Base-by-base conservation (phyloP, 2,329 filamentous ascomycete species). In the Lasiodiplodia theobromae region DNA sequence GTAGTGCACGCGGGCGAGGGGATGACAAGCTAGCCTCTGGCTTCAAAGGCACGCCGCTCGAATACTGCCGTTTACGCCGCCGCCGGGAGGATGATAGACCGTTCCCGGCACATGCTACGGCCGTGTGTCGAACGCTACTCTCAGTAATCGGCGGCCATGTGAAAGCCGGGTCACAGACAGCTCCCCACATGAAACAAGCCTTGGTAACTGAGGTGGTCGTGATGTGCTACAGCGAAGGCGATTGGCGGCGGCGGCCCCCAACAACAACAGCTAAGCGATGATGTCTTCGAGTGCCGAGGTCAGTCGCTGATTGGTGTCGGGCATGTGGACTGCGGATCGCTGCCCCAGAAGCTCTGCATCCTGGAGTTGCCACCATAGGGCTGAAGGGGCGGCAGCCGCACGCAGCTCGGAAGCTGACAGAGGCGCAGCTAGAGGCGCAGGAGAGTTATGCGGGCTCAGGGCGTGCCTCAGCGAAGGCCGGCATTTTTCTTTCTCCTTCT, bases 311-410 rank as follows among this genome's bases (percentile, higher is more conserved):
- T 67, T 67, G 65, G 65, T 16, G 52, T 38, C 65, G 54, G 52
- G 25, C 54, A 49, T 67, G 52, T 51, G 63, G 63, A 66, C 63
- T 34, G 63, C 51, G 60, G 60, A 64, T 52, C 60, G 47, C 60
- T 52, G 44, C 60, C 47, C 60, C 60, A 52, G 63, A 34, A 34
- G 40, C 16, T 44, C 51, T 63, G 40, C 58, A 63, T 49, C 21
- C 25, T 63, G 58, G 58, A 63, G 63, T 66, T 37, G 63, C 63
- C 63, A 66, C 63, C 52, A 38, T 66, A 66, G 63, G 63, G 63
- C 52, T 67, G 65, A 67, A 25, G 21, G 25, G 38, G n/a, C 4
- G 16, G 23, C 38, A 10, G 34, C 49, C 31, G 31, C 16, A 25
- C 11, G 31, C 23, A 23, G 62, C 62, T 14, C 31, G 8, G 49